A percentile compares a stretch with the other conserved stretches of the same genome.
Conservation (phyloP, 257 asterid genomes). For the Cinchona pubescens region DNA sequence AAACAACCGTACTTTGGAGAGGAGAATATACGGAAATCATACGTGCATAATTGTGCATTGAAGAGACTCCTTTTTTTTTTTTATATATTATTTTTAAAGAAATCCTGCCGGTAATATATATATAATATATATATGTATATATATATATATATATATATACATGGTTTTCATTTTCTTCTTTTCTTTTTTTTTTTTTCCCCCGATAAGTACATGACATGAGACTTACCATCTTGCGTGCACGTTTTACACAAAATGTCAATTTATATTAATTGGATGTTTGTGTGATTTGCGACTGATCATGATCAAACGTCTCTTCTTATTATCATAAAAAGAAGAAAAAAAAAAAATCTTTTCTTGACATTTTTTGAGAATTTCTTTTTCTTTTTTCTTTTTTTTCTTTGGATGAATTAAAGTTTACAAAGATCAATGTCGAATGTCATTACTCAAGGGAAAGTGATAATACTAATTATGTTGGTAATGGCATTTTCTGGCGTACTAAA, state of each 20-base stretch:
- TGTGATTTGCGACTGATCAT: not conserved
- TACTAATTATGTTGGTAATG: too few relatives aligned
- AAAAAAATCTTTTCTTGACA: not conserved
- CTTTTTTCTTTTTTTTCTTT: too few relatives aligned
- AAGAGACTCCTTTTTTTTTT: too few relatives aligned
- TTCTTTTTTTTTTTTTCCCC: not conserved
- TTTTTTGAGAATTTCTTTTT: not conserved
- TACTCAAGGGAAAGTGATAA: not conserved
- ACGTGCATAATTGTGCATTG: too few relatives aligned
- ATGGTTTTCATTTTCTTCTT: not conserved
- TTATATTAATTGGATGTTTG: not conserved
- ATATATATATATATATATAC: too few relatives aligned
- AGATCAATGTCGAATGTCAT: not conserved
- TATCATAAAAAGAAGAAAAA: not conserved
- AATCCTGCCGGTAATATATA: too few relatives aligned
- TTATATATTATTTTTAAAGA: too few relatives aligned
- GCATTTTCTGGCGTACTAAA: not conserved
- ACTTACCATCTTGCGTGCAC: not conserved
- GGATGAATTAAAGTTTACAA: not conserved
- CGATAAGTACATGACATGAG: not conserved
- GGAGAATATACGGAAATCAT: not conserved
- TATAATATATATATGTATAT: too few relatives aligned
- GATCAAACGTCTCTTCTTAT: not conserved
- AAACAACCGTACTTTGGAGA: not conserved
- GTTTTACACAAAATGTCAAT: not conserved